A percentile compares a stretch with the other conserved stretches of the same genome.
phyloP scores from a whole-genome alignment of 441 rosid species.

The Gossypium davidsonii region DNA sequence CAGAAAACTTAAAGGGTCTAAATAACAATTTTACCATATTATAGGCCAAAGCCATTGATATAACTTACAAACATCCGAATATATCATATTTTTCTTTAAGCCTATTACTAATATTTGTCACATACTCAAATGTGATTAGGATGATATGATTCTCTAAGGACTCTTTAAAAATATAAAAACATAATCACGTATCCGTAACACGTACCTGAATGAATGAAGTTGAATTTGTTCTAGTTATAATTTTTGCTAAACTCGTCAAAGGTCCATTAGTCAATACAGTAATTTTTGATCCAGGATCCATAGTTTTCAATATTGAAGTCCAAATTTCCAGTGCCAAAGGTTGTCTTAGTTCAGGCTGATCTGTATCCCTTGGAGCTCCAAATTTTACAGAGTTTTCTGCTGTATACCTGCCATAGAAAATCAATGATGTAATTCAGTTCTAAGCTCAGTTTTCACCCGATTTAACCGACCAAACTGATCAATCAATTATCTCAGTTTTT shows the following conservation, averaged over 20 bases:
- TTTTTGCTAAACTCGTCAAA: slow-evolving; percentile 68
- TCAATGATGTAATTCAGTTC: neutral
- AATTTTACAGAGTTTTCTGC: slow-evolving; percentile 54
- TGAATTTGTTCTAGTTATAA: slow-evolving; percentile 35
- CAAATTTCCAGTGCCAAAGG: slow-evolving; percentile 71
- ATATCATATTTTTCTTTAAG: no score
- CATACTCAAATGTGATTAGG: neutral
- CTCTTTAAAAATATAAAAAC: neutral
- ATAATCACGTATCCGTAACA: neutral
- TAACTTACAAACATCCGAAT: no score
- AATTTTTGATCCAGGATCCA: slow-evolving; percentile 44
- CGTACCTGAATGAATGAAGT: slow-evolving; percentile 54
- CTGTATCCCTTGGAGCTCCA: slow-evolving; percentile 71
- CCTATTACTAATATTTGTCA: neutral
- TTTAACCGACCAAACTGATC: neutral
- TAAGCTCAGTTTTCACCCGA: neutral
- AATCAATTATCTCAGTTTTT: neutral
- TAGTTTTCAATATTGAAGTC: slow-evolving; percentile 34
- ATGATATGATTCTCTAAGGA: neutral
- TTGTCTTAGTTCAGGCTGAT: slow-evolving; percentile 67
- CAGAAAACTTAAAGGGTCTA: no score
- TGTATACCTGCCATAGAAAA: slow-evolving; percentile 44
- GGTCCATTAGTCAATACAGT: slow-evolving; percentile 79
- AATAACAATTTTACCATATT: no score
- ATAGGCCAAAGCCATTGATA: no score